phyloP scores from a whole-genome alignment of 768 basidiomycete species.

The Atractiella rhizophila region DNA sequence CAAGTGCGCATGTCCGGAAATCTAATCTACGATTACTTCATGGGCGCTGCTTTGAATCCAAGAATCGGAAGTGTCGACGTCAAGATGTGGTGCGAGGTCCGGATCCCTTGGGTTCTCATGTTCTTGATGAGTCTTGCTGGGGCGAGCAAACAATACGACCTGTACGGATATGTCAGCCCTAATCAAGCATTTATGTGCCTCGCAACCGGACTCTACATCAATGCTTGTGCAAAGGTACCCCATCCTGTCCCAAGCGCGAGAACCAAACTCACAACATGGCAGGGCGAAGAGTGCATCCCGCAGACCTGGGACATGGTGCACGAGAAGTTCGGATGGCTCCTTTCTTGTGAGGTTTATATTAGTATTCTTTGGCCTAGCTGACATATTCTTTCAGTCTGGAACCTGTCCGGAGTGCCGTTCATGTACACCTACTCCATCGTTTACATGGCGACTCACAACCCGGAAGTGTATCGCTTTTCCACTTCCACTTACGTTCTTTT shows the following conservation, averaged over 20 bases:
- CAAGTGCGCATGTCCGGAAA: slow-evolving; percentile 84
- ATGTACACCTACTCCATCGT: slow-evolving; percentile 94
- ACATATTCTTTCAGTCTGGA: slow-evolving; percentile 17
- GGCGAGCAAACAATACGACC: slow-evolving; percentile 82
- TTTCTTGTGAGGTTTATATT: background rate
- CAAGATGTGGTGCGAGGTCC: slow-evolving; percentile 87
- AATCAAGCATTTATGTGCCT: slow-evolving; percentile 94
- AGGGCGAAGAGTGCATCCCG: slow-evolving; percentile 55
- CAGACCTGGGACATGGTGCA: slow-evolving; percentile 98
- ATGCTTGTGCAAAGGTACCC: slow-evolving; percentile 48
- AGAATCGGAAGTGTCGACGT: slow-evolving; percentile 71
- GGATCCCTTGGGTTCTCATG: slow-evolving; percentile 87
- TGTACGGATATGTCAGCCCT: slow-evolving; percentile 69
- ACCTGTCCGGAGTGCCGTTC: slow-evolving; percentile 57
- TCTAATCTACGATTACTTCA: slow-evolving; percentile 59
- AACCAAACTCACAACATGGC: background rate
- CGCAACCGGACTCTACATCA: slow-evolving; percentile 86
- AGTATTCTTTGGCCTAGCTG: background rate
- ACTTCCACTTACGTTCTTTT: slow-evolving; percentile 45
- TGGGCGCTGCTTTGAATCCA: slow-evolving; percentile 87
- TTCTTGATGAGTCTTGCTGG: slow-evolving; percentile 82
- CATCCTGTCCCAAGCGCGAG: too few species aligned
- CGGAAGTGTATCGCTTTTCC: slow-evolving; percentile 62
- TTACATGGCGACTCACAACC: slow-evolving; percentile 89
- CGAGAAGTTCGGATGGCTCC: slow-evolving; percentile 35